These are phyloP conservation scores for Candida pini DNA, from an alignment of 805 yeast genomes.

Conservation along the genomic window DNA sequence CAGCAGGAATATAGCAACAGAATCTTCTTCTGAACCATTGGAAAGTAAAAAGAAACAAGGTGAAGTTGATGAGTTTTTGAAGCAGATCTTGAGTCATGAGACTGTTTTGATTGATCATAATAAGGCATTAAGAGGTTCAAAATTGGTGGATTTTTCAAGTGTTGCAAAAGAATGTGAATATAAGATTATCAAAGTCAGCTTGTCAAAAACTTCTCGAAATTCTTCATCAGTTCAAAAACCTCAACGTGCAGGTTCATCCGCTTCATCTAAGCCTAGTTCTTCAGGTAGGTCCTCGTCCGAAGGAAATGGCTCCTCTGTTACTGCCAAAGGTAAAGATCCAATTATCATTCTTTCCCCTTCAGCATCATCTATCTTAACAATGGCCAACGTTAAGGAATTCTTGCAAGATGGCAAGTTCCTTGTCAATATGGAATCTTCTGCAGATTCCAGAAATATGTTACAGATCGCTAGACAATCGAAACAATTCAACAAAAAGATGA, in stretches of 20 bases:
- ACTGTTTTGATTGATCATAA: constrained; percentile 42
- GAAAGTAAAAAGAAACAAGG: constrained; percentile 20
- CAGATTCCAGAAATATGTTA: constrained; percentile 35
- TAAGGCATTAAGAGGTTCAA: constrained; percentile 48
- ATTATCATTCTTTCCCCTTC: constrained; percentile 75
- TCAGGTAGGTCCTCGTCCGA: constrained; percentile 2
- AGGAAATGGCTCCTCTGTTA: constrained; percentile 2
- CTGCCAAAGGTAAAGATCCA: constrained; percentile 43
- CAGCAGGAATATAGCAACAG: constrained; percentile 2
- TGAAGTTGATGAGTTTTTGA: constrained; percentile 45
- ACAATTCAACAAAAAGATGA: constrained; percentile 47
- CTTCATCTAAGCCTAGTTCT: constrained; percentile 6
- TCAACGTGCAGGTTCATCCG: constrained; percentile 12
- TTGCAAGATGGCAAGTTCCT: constrained; percentile 67
- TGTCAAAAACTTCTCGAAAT: constrained; percentile 24
- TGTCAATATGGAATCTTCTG: constrained; percentile 42
- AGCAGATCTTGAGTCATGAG: constrained; percentile 36
- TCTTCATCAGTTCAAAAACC: constrained; percentile 9
- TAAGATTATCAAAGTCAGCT: constrained; percentile 48
- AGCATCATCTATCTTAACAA: constrained; percentile 63
- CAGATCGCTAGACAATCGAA: constrained; percentile 53
- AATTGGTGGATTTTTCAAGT: constrained; percentile 61
- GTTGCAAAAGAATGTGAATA: constrained; percentile 62
- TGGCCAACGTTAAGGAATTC: constrained; percentile 61
- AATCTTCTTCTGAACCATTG: constrained; percentile 1